Evolutionary conservation across 768 basidiomycete species (phyloP).

Genomic region (Termitomyces sp.): DNA sequence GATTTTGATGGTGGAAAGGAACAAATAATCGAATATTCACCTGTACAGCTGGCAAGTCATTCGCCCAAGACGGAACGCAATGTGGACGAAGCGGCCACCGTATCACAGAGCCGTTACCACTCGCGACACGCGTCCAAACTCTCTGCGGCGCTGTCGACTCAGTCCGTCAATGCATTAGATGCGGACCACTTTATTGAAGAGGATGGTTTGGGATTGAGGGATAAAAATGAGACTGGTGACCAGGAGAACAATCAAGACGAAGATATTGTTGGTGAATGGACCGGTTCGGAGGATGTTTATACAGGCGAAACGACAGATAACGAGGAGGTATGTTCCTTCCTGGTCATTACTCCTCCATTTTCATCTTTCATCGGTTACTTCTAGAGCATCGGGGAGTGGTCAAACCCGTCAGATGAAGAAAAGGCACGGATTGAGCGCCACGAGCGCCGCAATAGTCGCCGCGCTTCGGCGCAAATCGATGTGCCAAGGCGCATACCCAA

Average conservation of each 20-base stretch:
- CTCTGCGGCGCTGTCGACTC: conserved; percentile 62
- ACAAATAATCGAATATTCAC: conserved; percentile 22
- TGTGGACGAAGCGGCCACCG: conserved; percentile 37
- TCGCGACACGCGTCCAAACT: conserved; percentile 66
- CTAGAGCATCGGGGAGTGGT: conserved; percentile 85
- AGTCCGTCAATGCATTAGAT: conserved; percentile 51
- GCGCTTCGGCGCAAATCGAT: conserved; percentile 43
- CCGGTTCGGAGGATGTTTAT: conserved; percentile 71
- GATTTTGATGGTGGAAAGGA: conserved; percentile 34
- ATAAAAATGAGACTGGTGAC: conserved; percentile 6
- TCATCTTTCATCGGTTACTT: conserved; percentile 8
- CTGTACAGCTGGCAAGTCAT: conserved; percentile 23
- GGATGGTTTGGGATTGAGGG: conserved; percentile 10
- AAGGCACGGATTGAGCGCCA: conserved; percentile 63
- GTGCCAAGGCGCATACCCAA: conserved; percentile 69
- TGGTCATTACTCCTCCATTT: conserved; percentile 6
- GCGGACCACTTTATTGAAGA: conserved; percentile 26
- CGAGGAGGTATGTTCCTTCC: conserved; percentile 51
- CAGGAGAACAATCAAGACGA: conserved; percentile 26
- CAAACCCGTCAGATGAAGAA: conserved; percentile 89
- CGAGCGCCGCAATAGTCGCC: conserved; percentile 55
- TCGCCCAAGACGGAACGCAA: conserved; percentile 21
- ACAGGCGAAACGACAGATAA: conserved; percentile 47
- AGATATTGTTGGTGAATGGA: conserved; percentile 65
- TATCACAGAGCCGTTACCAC: conserved; percentile 46